phyloP scores from a whole-genome alignment of 129 eudicot species.

The Logfia minima region DNA sequence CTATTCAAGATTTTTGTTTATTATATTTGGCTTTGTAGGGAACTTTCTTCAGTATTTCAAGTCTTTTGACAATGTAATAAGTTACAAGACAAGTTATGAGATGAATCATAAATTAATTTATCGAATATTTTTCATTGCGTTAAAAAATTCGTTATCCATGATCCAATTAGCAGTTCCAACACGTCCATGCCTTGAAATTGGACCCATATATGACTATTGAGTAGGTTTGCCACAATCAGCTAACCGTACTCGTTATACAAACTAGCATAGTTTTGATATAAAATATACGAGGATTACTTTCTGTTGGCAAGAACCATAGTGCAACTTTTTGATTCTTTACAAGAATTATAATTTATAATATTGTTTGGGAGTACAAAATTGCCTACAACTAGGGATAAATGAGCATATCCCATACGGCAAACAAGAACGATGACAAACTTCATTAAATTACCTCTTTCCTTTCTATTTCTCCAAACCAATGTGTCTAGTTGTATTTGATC shows the following conservation, averaged over 20 bases:
- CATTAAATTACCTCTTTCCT: not conserved
- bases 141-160: too few relatives aligned
- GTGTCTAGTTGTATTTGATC: not conserved
- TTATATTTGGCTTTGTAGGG: too few relatives aligned
- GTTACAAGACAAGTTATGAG: too few relatives aligned
- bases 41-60: too few relatives aligned
- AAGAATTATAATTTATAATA: not conserved
- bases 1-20: too few relatives aligned
- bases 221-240: too few relatives aligned
- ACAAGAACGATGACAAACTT: conserved; percentile 16
- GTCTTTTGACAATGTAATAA: too few relatives aligned
- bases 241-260: not conserved
- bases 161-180: too few relatives aligned
- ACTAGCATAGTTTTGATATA: not conserved
- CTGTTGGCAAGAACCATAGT: not conserved
- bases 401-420: not conserved
- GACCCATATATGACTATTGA: too few relatives aligned
- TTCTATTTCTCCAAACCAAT: conserved; percentile 8
- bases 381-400: conserved; percentile 14
- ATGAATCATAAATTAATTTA: too few relatives aligned
- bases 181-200: too few relatives aligned
- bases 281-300: not conserved
- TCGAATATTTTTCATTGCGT: too few relatives aligned
- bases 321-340: not conserved
- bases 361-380: conserved; percentile 24